Percentiles rank a stretch among this genome's conserved stretches.
phyloP scores from a whole-genome alignment of 140 eudicot genomes.

The Anethum foeniculum region DNA sequence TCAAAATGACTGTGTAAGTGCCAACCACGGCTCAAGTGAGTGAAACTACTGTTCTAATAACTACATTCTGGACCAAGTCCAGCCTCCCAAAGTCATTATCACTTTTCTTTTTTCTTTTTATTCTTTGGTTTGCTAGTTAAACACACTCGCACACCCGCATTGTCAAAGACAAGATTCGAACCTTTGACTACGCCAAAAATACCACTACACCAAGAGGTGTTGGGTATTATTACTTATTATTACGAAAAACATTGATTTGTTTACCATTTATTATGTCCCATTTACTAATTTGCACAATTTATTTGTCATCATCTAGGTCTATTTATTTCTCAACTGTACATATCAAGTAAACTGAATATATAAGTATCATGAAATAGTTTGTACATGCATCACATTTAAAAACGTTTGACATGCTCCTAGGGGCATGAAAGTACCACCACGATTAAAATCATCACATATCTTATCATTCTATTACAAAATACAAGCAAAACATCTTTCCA shows the following conservation, averaged over 20 bases:
- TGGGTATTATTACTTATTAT: neutral
- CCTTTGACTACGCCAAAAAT: too few relatives aligned
- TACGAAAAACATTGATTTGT: neutral
- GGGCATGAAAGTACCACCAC: neutral
- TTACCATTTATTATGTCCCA: neutral
- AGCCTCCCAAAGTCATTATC: neutral
- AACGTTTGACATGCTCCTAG: neutral
- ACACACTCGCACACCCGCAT: too few relatives aligned
- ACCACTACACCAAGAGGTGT: too few relatives aligned
- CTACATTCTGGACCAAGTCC: neutral
- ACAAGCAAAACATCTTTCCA: constrained; percentile 1
- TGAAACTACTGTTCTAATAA: neutral
- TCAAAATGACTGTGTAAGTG: neutral
- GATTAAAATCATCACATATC: neutral
- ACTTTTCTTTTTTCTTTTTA: too few relatives aligned
- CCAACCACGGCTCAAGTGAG: neutral
- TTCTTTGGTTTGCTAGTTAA: too few relatives aligned
- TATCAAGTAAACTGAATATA: neutral
- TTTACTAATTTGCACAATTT: neutral
- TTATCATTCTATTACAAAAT: neutral
- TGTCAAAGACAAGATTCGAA: too few relatives aligned
- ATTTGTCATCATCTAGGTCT: neutral
- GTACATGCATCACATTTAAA: neutral
- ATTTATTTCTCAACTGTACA: neutral
- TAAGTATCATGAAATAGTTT: neutral